Evolutionary conservation across 352 stramenopile genomes (phyloP), one percentile per base, ranked within the genome.

Genomic region (Globisporangium spinosum): DNA sequence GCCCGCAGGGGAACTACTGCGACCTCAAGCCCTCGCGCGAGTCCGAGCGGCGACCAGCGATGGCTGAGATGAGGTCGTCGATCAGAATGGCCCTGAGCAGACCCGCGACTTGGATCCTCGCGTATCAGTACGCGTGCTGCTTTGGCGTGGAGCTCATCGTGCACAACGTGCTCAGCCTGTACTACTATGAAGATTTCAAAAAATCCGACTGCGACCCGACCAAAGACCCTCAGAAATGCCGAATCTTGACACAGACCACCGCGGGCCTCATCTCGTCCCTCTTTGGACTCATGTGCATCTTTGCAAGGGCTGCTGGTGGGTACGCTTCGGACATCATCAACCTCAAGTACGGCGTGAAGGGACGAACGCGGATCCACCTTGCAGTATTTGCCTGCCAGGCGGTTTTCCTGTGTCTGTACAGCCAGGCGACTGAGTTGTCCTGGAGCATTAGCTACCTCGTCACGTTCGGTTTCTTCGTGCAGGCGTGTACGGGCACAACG

Each of bases 91-190:
- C 77, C 0, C 54, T 64, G 5, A 22, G 25, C 3, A 23, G 68
- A 1, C 68, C 80, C 2, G 95, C 95, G 70, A 97, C 90, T 8
- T 98, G 93, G 94, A 78, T 98, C 66, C 74, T 98, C 43, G 89
- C 90, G 71, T 71, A 95, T 65, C 89, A 97, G 72, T 98, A 98
- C 68, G 92, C 86, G 43, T 93, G 84, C 68, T 98, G 89, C 74
- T 98, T 98, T 71, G 95, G 95, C 54, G 85, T 98, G 45, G 94
- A 98, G 70, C 76, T 98, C 3, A 95, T 95, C 56, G 92, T 98
- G 59, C 97, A 98, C 82, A 98, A 98, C 72, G 89, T 93, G 45
- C 87, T 96, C 43, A 93, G 89, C 29, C 69, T 87, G 23, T 97
- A 97, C 75, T 98, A 98, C 73, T 93, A 90, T 54, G 79, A 95